Evolutionary conservation across 1,284 basidiomycete species (phyloP), one percentile per base, ranked within the genome.

Genomic region (Ceratobasidium sp.): DNA sequence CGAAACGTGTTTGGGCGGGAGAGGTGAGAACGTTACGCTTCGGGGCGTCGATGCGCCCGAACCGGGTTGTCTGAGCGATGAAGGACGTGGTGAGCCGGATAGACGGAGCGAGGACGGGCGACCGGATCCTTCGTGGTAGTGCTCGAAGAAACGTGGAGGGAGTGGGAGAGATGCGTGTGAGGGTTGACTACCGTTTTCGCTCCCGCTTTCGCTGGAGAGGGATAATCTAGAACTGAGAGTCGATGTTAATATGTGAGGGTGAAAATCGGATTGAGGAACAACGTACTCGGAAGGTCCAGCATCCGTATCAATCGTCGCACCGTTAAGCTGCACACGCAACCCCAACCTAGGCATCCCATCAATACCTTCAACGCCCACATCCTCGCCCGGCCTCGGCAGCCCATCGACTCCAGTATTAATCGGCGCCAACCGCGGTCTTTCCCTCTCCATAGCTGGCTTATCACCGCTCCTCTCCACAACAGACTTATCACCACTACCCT

Each of bases 1-100:
- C 23, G 71, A 62, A 15, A 75, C 48, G 61, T 75, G 71, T 28
- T 75, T 75, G 28, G 71, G 71, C 20, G 71, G 71, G 33, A 75
- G 71, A 20, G 71, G 71, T 10, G 71, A 75, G 50, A 75, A 75
- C 1, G 59, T 75, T 1, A 75, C 71, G 48, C 59, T 64, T 15
- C 71, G 44, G 3, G 71, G 71, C 2, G 71, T 75, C 20, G 71
- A 75, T 10, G 71, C 61, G 28, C 71, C 71, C 26, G 71, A 70
- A 17, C 71, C 71, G 20, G 70, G 70, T 12, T 62, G 70, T 13
- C 57, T 46, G 59, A 74, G 59, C 17, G 71, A 75, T 15, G 67
- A 57, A 20, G 57, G 70, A 15, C 57, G 70, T 12, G 70, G 57
- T 26, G 57, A 61, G 15, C 42, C 44, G 26, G 44, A 23, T 4